Evolutionary conservation across 371 early-diverging fungal species (phyloP).

Genomic region (Nematocida ironsii): DNA sequence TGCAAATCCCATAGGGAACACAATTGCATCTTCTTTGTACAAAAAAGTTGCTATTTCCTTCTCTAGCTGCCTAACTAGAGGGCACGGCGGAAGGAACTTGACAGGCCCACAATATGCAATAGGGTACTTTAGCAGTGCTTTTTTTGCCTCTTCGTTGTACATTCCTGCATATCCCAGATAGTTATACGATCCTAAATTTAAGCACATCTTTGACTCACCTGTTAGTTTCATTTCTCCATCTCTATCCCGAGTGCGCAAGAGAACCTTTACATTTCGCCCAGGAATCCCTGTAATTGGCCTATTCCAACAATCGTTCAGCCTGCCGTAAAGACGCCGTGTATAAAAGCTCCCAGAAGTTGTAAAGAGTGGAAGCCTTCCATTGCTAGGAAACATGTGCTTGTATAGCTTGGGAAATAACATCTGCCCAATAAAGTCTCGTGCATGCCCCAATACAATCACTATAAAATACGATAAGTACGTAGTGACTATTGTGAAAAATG

Average conservation of each 20-base stretch:
- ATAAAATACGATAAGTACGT: slow-evolving; percentile 90
- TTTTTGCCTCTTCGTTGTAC: slow-evolving; percentile 82
- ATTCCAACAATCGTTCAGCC: slow-evolving; percentile 92
- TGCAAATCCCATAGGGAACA: slow-evolving; percentile 95
- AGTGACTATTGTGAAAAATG: slow-evolving; percentile 74
- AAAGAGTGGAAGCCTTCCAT: slow-evolving; percentile 82
- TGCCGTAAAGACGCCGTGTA: slow-evolving; percentile 82
- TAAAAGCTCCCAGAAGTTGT: slow-evolving; percentile 92
- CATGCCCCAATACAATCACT: slow-evolving; percentile 79
- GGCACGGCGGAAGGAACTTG: slow-evolving; percentile 71
- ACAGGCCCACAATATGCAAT: slow-evolving; percentile 72
- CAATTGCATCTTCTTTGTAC: slow-evolving; percentile 83
- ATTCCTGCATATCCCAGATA: slow-evolving; percentile 94
- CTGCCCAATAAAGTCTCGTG: slow-evolving; percentile 74
- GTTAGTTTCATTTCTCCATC: slow-evolving; percentile 80
- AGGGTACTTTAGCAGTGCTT: slow-evolving; percentile 73
- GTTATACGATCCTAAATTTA: slow-evolving; percentile 96
- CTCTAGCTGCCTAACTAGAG: slow-evolving; percentile 79
- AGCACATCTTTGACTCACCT: slow-evolving; percentile 76
- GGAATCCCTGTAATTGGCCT: slow-evolving; percentile 90
- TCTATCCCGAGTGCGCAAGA: slow-evolving; percentile 80
- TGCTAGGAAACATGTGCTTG: slow-evolving; percentile 72
- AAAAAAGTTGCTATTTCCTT: slow-evolving; percentile 86
- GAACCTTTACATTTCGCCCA: slow-evolving; percentile 79
- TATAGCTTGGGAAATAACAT: slow-evolving; percentile 74